phyloP scores from a whole-genome alignment of 2,329 filamentous ascomycete genomes.

The Drechslerella coelobrocha region DNA sequence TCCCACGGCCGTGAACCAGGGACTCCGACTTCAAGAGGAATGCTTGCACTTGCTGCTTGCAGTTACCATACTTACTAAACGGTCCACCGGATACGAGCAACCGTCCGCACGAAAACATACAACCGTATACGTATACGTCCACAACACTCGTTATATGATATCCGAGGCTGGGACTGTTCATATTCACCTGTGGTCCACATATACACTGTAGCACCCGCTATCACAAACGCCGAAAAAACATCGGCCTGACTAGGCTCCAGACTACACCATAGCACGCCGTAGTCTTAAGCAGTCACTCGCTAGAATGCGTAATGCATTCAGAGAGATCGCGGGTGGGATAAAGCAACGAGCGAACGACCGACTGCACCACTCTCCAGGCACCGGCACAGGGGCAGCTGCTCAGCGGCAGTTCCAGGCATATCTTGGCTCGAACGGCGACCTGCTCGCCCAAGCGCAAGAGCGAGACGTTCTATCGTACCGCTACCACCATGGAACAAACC shows the following conservation, averaged over 20 bases:
- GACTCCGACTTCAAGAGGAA: not conserved
- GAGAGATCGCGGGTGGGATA: constrained; percentile 32
- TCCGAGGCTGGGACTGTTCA: not conserved
- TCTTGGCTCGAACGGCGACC: constrained; percentile 1
- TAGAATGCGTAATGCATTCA: constrained; percentile 40
- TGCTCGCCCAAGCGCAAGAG: constrained; percentile 54
- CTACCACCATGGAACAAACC: constrained; percentile 67
- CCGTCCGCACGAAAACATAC: no score
- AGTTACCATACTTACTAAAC: no score
- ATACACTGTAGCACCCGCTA: no score
- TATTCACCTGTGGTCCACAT: no score
- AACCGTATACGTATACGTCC: no score
- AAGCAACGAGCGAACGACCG: constrained; percentile 29
- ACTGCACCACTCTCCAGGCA: not conserved
- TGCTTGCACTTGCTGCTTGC: no score
- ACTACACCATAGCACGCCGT: constrained; percentile 18
- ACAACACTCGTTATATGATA: constrained; percentile 3
- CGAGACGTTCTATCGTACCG: constrained; percentile 63
- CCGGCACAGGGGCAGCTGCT: not conserved
- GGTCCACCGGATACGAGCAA: no score
- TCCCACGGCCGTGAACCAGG: not conserved
- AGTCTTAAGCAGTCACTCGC: constrained; percentile 8
- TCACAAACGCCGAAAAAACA: not conserved
- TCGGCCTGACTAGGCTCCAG: not conserved
- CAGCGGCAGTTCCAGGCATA: not conserved